These are phyloP conservation scores for Nissolia schottii DNA, from an alignment of 306 rosid species.

Conservation along the genomic window DNA sequence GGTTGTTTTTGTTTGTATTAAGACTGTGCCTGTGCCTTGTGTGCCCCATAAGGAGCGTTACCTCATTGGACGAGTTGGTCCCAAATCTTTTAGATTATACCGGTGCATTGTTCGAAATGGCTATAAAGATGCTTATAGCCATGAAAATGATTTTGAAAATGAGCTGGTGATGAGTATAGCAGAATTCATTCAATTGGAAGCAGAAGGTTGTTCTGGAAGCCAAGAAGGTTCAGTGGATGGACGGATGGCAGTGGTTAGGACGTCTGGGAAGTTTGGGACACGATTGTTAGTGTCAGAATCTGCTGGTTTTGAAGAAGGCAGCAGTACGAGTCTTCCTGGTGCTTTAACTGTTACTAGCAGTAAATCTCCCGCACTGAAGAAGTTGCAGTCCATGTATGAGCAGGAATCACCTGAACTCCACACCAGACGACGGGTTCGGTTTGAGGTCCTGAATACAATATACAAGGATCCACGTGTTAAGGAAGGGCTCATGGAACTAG, in stretches of 20 bases:
- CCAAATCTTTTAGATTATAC: slow-evolving; percentile 72
- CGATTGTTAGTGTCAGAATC: slow-evolving; percentile 58
- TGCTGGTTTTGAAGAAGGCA: slow-evolving; percentile 37
- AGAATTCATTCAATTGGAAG: slow-evolving; percentile 89
- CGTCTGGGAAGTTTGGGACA: slow-evolving; percentile 80
- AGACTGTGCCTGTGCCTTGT: slow-evolving; percentile 74
- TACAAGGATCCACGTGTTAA: slow-evolving; percentile 59
- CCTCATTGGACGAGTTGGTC: slow-evolving; percentile 85
- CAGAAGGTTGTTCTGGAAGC: slow-evolving; percentile 64
- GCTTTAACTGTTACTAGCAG: slow-evolving; percentile 50
- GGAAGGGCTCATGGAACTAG: slow-evolving; percentile 82
- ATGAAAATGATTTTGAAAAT: slow-evolving; percentile 76
- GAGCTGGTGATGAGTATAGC: slow-evolving; percentile 87
- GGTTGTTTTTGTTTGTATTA: slow-evolving; percentile 77
- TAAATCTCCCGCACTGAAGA: slow-evolving; percentile 61
- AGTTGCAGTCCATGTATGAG: slow-evolving; percentile 67
- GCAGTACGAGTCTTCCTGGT: slow-evolving; percentile 34
- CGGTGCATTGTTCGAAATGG: slow-evolving; percentile 91
- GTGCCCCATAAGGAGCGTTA: slow-evolving; percentile 81
- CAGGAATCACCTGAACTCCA: slow-evolving; percentile 61
- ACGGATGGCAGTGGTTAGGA: slow-evolving; percentile 80
- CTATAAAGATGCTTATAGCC: slow-evolving; percentile 57
- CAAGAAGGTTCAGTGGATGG: slow-evolving; percentile 59
- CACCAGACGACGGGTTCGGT: slow-evolving; percentile 44
- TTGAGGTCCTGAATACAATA: slow-evolving; percentile 50